Evolutionary conservation across 306 rosid genomes (phyloP).

Genomic region (Heteromeles arbutifolia): DNA sequence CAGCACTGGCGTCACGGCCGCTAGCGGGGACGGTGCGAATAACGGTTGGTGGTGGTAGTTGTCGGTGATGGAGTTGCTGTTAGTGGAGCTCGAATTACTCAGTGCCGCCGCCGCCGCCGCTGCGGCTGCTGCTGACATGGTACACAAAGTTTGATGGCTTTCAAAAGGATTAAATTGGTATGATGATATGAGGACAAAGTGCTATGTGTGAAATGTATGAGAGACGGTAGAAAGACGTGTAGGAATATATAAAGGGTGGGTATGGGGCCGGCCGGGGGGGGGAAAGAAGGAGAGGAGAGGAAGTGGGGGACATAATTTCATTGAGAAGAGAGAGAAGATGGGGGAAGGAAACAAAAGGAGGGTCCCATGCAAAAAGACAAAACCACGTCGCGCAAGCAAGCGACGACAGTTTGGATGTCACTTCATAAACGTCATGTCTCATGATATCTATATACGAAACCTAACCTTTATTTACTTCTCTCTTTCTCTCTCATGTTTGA

Average conservation of each 20-base stretch:
- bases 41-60: not conserved
- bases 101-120: constrained; percentile 11
- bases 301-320: not conserved
- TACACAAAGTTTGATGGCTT: not conserved
- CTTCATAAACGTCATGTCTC: constrained; percentile 22
- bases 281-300: not conserved
- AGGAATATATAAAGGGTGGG: not conserved
- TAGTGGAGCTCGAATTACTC: constrained; percentile 7
- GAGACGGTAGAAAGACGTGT: not conserved
- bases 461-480: not conserved
- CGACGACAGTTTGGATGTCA: constrained; percentile 22
- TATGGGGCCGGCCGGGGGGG: constrained; percentile 5
- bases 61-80: constrained; percentile 3
- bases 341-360: constrained; percentile 14
- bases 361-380: constrained; percentile 22
- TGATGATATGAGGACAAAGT: not conserved
- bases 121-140: constrained; percentile 36
- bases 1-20: constrained; percentile 13
- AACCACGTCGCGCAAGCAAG: constrained; percentile 15
- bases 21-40: not conserved
- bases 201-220: not conserved
- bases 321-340: not conserved
- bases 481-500: not conserved
- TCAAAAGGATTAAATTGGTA: not conserved
- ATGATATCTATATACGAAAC: not conserved